Evolutionary conservation across 495 filamentous ascomycete species (phyloP).

Genomic region (Aspergillus sclerotioniger): DNA sequence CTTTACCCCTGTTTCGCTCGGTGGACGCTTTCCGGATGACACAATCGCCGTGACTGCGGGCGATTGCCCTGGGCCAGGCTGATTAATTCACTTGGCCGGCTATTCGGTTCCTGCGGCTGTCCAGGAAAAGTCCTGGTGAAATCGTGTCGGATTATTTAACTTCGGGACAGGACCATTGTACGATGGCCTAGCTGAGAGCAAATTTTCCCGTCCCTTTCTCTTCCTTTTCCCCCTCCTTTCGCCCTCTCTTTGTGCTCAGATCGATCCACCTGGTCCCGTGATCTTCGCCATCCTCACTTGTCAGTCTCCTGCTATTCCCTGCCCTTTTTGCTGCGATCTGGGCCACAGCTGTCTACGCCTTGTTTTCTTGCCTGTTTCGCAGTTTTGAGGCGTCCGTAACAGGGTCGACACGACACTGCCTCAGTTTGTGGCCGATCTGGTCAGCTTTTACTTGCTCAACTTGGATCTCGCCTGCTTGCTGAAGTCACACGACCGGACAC

Average conservation of each 20-base stretch:
- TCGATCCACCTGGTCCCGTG: background rate
- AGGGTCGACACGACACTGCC: background rate
- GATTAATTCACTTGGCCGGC: background rate
- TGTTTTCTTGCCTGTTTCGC: background rate
- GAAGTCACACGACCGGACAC: background rate
- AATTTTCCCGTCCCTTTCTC: background rate
- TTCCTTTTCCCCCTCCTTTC: background rate
- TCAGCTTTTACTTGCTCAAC: background rate
- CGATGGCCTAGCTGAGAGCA: background rate
- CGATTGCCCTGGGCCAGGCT: background rate
- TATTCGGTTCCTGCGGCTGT: background rate
- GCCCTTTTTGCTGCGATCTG: background rate
- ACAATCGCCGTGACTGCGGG: background rate
- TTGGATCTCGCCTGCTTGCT: background rate
- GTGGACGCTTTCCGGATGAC: slow-evolving; percentile 3
- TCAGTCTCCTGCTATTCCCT: background rate
- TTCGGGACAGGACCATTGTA: background rate
- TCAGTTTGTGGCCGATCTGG: background rate
- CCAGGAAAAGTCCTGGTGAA: background rate
- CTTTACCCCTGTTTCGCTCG: slow-evolving; percentile 3
- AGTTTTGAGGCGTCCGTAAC: background rate
- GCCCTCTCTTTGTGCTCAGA: background rate
- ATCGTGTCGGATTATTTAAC: background rate
- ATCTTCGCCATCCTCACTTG: background rate
- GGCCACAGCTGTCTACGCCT: background rate